These are phyloP conservation scores for Leucosporidium creatinivorum DNA, from an alignment of 768 basidiomycete genomes.

Conservation along the genomic window DNA sequence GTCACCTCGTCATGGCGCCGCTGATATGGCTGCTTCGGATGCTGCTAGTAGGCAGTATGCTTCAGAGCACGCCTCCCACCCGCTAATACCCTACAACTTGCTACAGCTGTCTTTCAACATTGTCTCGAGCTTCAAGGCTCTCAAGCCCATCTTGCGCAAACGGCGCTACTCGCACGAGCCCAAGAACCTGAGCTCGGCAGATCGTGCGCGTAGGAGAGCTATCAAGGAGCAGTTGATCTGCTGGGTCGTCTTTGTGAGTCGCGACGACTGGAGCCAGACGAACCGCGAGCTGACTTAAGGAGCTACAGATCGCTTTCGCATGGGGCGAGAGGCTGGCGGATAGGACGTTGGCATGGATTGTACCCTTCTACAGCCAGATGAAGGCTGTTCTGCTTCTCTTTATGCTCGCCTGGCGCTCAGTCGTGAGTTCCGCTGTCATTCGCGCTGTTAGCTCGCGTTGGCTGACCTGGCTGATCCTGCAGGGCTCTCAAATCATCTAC, in stretches of 20 bases:
- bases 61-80: no score
- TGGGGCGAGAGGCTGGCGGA: constrained; percentile 12
- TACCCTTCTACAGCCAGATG: constrained; percentile 20
- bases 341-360: not conserved
- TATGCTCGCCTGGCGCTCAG: constrained; percentile 15
- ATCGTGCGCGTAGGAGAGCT: not conserved
- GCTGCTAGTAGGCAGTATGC: no score
- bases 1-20: no score
- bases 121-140: not conserved
- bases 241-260: constrained; percentile 23
- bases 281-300: no score
- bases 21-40: no score
- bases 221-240: constrained; percentile 6
- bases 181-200: not conserved
- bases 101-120: not conserved
- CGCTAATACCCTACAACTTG: no score
- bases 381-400: constrained; percentile 10
- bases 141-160: not conserved
- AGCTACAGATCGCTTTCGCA: constrained; percentile 1
- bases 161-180: not conserved
- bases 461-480: not conserved
- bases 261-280: not conserved
- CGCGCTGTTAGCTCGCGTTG: no score
- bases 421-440: not conserved
- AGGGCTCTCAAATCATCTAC: constrained; percentile 19